These are phyloP conservation scores for Trichoderma sp. DNA, from an alignment of 2,329 filamentous ascomycete species.

Conservation along the genomic window DNA sequence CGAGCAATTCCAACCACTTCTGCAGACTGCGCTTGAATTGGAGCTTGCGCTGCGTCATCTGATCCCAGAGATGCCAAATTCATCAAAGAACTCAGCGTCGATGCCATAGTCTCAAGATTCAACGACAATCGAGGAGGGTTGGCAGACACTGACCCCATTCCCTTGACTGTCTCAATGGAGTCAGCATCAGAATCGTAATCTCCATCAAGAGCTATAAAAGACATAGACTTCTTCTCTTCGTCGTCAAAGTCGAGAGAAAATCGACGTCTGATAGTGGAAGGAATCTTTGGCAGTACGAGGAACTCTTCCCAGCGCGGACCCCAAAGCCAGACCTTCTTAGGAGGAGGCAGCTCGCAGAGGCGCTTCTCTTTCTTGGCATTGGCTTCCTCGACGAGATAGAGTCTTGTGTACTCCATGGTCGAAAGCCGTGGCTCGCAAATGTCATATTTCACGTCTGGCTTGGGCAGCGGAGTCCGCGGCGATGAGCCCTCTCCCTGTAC, in stretches of 20 bases:
- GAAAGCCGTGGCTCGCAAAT: slow-evolving; percentile 42
- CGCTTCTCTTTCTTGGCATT: slow-evolving; percentile 35
- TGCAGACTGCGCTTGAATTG: neutral
- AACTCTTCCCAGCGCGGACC: slow-evolving; percentile 44
- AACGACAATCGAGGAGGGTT: slow-evolving; percentile 41
- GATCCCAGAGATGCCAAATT: slow-evolving; percentile 29
- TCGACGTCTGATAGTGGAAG: slow-evolving; percentile 35
- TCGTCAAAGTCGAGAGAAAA: neutral
- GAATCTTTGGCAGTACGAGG: slow-evolving; percentile 43
- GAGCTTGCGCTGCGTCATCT: neutral
- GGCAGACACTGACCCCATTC: slow-evolving; percentile 7
- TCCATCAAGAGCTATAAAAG: neutral
- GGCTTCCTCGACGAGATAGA: slow-evolving; percentile 43
- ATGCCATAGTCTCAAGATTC: slow-evolving; percentile 37
- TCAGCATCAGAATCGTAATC: slow-evolving; percentile 33
- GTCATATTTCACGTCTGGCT: slow-evolving; percentile 19
- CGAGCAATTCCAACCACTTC: neutral
- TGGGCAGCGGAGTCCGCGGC: neutral
- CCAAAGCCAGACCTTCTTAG: slow-evolving; percentile 42
- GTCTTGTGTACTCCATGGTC: slow-evolving; percentile 47
- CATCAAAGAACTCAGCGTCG: slow-evolving; percentile 37
- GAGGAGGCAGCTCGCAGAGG: slow-evolving; percentile 38
- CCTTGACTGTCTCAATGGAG: slow-evolving; percentile 32
- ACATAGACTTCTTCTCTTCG: neutral
- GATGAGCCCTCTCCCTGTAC: neutral